Base-by-base conservation (phyloP, 192 early-diverging fungal genomes). In the Obelidium mucronatum region DNA sequence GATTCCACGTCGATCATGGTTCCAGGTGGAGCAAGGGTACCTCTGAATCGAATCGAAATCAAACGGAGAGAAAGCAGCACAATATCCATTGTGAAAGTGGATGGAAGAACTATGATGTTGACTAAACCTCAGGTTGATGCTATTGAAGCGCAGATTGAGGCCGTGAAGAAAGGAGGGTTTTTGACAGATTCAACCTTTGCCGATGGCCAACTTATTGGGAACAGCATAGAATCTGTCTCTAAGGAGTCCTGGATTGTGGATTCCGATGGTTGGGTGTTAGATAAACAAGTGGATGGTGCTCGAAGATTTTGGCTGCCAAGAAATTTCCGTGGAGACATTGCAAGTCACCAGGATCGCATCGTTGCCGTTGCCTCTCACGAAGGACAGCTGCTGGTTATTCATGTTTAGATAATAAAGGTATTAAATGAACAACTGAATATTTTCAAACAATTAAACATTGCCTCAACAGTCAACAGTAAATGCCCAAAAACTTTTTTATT, bases 351-450 rank as follows among this genome's bases (percentile, higher is more conserved):
- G 35, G 67, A 51, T 13, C 17, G 76, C 4, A 77, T 77, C 61
- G 67, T 77, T 1, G 67, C 76, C 6, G 59, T 77, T 39, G 76
- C 53, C 19, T 33, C 67, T 28, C 42, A 51, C 1, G 22, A 33
- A 6, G 76, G 76, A 24, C 76, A 77, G 31, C 56, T 77, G 4
- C 37, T 77, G 37, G 71, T 77, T 52, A 56, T 77, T 22, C 76
- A 77, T 44, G 76, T 77, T 40, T 77, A 64, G 48, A n/a, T n/a
- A n/a, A n/a, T n/a, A n/a, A n/a, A n/a, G n/a, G n/a, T n/a, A n/a
- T n/a, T n/a, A n/a, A n/a, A n/a, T n/a, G n/a, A n/a, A n/a, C n/a
- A n/a, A n/a, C n/a, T n/a, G n/a, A n/a, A n/a, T n/a, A n/a, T n/a
- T n/a, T n/a, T n/a, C n/a, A n/a, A n/a, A n/a, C n/a, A n/a, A n/a